These are phyloP conservation scores for Chloranthus sessilifolius DNA, from an alignment of 164 flowering plant species.

Conservation along the genomic window DNA sequence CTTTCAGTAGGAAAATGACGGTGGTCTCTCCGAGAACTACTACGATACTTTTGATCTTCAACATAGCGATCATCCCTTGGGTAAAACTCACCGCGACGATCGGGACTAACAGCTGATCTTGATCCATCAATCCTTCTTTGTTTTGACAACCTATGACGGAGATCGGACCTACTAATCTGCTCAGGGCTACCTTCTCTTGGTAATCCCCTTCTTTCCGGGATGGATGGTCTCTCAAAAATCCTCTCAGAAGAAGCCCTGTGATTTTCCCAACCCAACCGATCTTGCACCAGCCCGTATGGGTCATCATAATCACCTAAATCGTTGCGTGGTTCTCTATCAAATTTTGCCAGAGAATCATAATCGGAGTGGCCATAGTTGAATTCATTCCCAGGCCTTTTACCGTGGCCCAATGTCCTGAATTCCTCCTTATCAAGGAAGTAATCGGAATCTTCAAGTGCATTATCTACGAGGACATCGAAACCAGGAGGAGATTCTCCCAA, in stretches of 20 bases:
- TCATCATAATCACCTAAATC: conserved; percentile 42
- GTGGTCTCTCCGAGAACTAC: conserved; percentile 35
- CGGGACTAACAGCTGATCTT: conserved; percentile 50
- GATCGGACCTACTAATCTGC: conserved; percentile 39
- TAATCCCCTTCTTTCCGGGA: conserved; percentile 40
- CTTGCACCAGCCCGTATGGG: conserved; percentile 39
- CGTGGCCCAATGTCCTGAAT: conserved; percentile 34
- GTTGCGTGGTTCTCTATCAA: conserved; percentile 38
- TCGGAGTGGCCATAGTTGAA: conserved; percentile 36
- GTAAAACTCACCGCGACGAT: conserved; percentile 20
- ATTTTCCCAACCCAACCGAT: conserved; percentile 47
- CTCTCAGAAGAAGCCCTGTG: conserved; percentile 27
- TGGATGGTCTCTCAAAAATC: conserved; percentile 20
- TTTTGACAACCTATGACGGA: conserved; percentile 60
- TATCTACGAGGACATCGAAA: conserved; percentile 95
- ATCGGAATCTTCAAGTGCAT: conserved; percentile 54
- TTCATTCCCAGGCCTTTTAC: conserved; percentile 37
- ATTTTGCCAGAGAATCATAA: conserved; percentile 31
- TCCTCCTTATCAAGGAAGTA: conserved; percentile 60
- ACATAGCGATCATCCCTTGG: conserved; percentile 23
- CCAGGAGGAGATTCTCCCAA: conserved; percentile 87
- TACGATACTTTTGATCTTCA: conserved; percentile 33
- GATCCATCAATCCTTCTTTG: conserved; percentile 60
- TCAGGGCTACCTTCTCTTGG: conserved; percentile 42
- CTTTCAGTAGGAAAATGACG: conserved; percentile 31